phyloP scores from a whole-genome alignment of 305 asterid genomes.

The Solanum hybrid region DNA sequence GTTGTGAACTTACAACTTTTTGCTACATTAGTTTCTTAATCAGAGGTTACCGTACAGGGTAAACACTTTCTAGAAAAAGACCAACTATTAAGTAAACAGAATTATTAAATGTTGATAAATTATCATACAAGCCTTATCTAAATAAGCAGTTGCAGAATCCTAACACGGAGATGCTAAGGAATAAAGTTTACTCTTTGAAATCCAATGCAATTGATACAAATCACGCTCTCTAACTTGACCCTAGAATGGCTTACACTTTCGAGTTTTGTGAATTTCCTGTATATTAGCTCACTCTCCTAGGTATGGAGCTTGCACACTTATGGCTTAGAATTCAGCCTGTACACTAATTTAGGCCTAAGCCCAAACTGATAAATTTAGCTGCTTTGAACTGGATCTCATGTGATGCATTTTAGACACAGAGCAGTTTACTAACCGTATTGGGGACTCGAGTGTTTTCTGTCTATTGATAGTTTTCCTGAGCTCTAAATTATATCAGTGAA shows the following conservation, averaged over 20 bases:
- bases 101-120: neutral
- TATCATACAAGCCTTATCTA: neutral
- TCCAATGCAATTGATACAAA: neutral
- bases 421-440: neutral
- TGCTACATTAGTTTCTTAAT: neutral
- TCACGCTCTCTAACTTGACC: neutral
- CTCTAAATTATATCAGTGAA: neutral
- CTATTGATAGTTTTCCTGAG: neutral
- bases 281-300: neutral
- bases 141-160: neutral
- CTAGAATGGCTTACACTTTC: neutral
- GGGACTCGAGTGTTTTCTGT: neutral
- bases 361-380: neutral
- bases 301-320: neutral
- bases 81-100: neutral
- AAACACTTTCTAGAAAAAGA: neutral
- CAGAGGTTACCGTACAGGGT: neutral
- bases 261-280: neutral
- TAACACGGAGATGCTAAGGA: neutral
- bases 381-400: neutral
- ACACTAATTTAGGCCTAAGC: neutral
- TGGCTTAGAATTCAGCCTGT: neutral
- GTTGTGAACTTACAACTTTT: neutral
- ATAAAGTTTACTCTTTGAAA: neutral
- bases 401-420: neutral